Percentiles rank a stretch among this genome's conserved stretches.
phyloP scores from a whole-genome alignment of 2,329 filamentous ascomycete genomes.

The Teratosphaeria pseudoeucalypti region DNA sequence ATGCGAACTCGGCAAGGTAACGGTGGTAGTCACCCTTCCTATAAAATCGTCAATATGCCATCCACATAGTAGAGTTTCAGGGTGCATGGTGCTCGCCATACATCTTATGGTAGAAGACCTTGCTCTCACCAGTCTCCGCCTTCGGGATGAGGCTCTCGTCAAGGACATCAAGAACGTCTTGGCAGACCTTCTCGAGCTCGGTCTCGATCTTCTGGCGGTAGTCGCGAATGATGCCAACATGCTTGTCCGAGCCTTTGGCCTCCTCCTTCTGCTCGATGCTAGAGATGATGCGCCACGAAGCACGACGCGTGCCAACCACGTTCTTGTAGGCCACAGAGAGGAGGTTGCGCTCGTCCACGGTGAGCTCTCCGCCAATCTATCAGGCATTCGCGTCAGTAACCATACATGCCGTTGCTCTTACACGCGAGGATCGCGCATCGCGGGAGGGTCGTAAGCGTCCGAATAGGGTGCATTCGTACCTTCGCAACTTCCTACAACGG shows the following conservation, averaged over 20 bases:
- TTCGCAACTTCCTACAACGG: slow-evolving; percentile 75
- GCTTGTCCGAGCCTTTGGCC: slow-evolving; percentile 94
- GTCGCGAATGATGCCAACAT: slow-evolving; percentile 85
- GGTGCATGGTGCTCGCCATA: slow-evolving; percentile 40
- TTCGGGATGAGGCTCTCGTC: slow-evolving; percentile 90
- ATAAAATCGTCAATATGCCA: slow-evolving; percentile 10
- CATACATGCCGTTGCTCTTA: neutral
- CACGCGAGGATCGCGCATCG: slow-evolving; percentile 5
- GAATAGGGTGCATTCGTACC: slow-evolving; percentile 38
- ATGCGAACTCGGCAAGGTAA: slow-evolving; percentile 87
- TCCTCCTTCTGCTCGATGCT: slow-evolving; percentile 99
- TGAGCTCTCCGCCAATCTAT: slow-evolving; percentile 56
- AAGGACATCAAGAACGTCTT: slow-evolving; percentile 92
- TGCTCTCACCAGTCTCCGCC: slow-evolving; percentile 93
- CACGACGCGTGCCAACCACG: slow-evolving; percentile 94
- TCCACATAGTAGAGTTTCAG: neutral
- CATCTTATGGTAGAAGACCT: slow-evolving; percentile 99
- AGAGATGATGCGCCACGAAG: slow-evolving; percentile 98
- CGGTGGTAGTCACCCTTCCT: slow-evolving; percentile 98
- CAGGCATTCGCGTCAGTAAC: slow-evolving; percentile 9
- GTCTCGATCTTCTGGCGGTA: slow-evolving; percentile 98
- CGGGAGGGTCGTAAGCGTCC: neutral
- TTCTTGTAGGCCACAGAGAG: slow-evolving; percentile 99
- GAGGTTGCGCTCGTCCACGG: slow-evolving; percentile 71
- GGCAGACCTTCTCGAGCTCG: slow-evolving; percentile 95